Evolutionary conservation across 2,329 filamentous ascomycete genomes (phyloP).

Genomic region (Rutstroemia sp.): DNA sequence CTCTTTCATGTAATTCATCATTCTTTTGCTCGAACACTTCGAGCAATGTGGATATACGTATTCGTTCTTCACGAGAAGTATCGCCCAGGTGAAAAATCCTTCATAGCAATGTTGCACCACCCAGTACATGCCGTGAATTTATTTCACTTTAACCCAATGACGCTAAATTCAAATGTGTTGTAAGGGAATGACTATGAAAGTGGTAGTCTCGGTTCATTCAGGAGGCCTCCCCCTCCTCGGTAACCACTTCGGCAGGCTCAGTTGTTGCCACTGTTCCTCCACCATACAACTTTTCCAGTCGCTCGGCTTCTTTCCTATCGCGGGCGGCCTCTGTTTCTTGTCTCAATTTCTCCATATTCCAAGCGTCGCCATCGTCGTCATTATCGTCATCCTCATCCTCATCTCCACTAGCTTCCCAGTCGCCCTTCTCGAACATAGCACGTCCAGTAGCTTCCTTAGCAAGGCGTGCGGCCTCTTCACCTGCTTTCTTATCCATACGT

Average conservation of each 20-base stretch:
- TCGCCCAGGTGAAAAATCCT: neutral
- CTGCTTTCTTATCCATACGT: constrained; percentile 88
- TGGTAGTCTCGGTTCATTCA: constrained; percentile 9
- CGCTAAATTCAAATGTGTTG: constrained; percentile 19
- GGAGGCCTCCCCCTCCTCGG: constrained; percentile 19
- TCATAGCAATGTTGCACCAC: too few species aligned
- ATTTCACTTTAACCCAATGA: constrained; percentile 14
- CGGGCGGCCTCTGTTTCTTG: constrained; percentile 75
- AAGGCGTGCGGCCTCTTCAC: constrained; percentile 81
- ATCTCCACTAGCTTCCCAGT: constrained; percentile 69
- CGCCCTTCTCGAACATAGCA: constrained; percentile 92
- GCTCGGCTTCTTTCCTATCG: constrained; percentile 71
- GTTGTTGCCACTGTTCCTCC: constrained; percentile 15
- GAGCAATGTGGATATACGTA: too few species aligned
- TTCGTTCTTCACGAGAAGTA: too few species aligned
- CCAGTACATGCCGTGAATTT: neutral
- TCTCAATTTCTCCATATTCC: constrained; percentile 77
- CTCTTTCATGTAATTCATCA: too few species aligned
- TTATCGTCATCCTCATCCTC: constrained; percentile 40
- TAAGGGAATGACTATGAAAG: neutral
- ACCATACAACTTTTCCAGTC: constrained; percentile 32
- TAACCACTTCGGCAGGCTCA: constrained; percentile 2
- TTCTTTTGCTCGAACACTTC: too few species aligned
- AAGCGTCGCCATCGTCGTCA: constrained; percentile 43
- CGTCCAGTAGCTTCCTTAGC: constrained; percentile 94